Percentiles rank a stretch among this genome's conserved stretches.
phyloP scores from a whole-genome alignment of 208 protist genomes.

The Leishmania martiniquensis region DNA sequence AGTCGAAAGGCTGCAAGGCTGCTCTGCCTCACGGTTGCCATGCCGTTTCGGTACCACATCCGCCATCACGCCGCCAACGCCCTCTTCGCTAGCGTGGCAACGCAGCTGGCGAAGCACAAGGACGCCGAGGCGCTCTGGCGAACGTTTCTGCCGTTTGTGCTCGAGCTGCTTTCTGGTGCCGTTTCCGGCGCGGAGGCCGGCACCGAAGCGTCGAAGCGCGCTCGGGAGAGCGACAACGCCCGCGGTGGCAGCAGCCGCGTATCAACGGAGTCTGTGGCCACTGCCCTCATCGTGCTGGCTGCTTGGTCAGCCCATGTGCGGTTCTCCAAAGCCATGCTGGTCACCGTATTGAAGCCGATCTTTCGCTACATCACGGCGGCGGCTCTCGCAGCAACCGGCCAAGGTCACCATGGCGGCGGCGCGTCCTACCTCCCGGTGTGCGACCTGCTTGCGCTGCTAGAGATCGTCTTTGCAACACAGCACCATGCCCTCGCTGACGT shows the following conservation, averaged over 20 bases:
- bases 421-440: conserved; percentile 35
- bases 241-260: conserved; percentile 17
- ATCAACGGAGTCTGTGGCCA: conserved; percentile 55
- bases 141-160: conserved; percentile 69
- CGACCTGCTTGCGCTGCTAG: conserved; percentile 67
- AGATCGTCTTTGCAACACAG: conserved; percentile 74
- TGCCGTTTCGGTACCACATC: conserved; percentile 52
- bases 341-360: conserved; percentile 63
- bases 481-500: conserved; percentile 47
- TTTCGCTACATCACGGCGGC: conserved; percentile 39
- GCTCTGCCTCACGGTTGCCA: conserved; percentile 62
- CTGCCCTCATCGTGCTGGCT: conserved; percentile 72
- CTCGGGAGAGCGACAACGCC: conserved; percentile 12
- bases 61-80: conserved; percentile 77
- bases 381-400: not conserved
- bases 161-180: conserved; percentile 65
- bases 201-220: conserved; percentile 21
- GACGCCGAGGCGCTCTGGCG: conserved; percentile 77
- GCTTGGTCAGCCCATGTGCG: conserved; percentile 72
- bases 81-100: conserved; percentile 76
- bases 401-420: not conserved
- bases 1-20: conserved; percentile 76
- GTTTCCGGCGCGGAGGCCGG: conserved; percentile 26
- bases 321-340: conserved; percentile 64
- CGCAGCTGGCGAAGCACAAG: conserved; percentile 53